phyloP scores from a whole-genome alignment of 768 basidiomycete genomes.

The Boletus sensibilis region DNA sequence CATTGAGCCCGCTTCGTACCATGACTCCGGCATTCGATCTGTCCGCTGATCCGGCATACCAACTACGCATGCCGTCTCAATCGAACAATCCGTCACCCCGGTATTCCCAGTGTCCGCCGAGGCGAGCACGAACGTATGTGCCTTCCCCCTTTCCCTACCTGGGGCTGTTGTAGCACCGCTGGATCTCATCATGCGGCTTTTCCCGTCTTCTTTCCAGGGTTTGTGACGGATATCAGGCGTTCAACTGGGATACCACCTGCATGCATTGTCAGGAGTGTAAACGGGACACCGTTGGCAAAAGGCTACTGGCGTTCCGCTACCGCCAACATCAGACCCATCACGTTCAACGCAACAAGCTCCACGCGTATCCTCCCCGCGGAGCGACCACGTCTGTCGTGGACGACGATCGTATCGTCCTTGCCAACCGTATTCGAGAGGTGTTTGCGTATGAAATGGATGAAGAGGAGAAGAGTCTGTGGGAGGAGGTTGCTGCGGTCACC shows the following conservation, averaged over 20 bases:
- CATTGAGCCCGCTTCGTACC: conserved; percentile 31
- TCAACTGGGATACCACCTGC: conserved; percentile 19
- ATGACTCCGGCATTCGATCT: conserved; percentile 11
- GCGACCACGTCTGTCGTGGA: neutral
- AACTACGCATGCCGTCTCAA: conserved; percentile 23
- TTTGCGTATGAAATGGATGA: conserved; percentile 25
- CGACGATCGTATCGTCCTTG: conserved; percentile 9
- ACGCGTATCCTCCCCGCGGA: neutral
- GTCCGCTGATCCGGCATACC: conserved; percentile 18
- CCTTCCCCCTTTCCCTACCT: neutral
- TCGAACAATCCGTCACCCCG: conserved; percentile 20
- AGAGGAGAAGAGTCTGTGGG: conserved; percentile 30
- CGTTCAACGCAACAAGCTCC: conserved; percentile 5
- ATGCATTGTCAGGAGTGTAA: conserved; percentile 30
- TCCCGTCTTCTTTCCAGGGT: conserved; percentile 9
- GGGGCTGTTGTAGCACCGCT: neutral
- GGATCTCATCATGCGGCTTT: conserved; percentile 3
- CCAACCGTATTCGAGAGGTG: conserved; percentile 10
- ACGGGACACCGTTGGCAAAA: conserved; percentile 29
- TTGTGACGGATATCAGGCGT: conserved; percentile 27
- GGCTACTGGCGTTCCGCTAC: conserved; percentile 21
- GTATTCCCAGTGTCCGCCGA: conserved; percentile 16
- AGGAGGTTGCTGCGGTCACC: conserved; percentile 28
- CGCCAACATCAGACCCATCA: conserved; percentile 12
- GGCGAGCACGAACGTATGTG: conserved; percentile 31